These are phyloP conservation scores for Penicillium sp. DNA, from an alignment of 2,329 filamentous ascomycete species.

Conservation along the genomic window DNA sequence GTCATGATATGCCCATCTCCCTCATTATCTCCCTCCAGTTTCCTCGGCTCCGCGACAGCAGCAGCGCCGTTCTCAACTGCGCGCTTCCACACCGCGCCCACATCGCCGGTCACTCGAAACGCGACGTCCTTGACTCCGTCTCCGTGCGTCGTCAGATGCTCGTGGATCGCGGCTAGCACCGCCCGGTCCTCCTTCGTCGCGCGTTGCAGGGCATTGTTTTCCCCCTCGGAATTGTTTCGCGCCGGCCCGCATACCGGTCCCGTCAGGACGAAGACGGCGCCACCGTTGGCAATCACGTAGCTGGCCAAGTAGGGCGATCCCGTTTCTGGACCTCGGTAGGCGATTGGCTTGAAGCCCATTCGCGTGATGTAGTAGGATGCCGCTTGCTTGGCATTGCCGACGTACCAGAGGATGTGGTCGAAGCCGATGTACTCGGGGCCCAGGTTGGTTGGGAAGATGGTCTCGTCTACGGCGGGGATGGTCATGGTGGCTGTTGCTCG, in stretches of 20 bases:
- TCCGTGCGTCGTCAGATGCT: slow-evolving; percentile 78
- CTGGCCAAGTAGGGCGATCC: slow-evolving; percentile 76
- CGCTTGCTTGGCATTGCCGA: slow-evolving; percentile 90
- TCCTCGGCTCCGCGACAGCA: slow-evolving; percentile 63
- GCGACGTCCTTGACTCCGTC: slow-evolving; percentile 92
- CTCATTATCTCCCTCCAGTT: slow-evolving; percentile 50
- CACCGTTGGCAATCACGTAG: slow-evolving; percentile 76
- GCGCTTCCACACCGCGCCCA: slow-evolving; percentile 70
- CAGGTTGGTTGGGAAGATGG: slow-evolving; percentile 21
- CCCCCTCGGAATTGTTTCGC: slow-evolving; percentile 51
- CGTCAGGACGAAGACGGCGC: slow-evolving; percentile 79
- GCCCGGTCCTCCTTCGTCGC: slow-evolving; percentile 57
- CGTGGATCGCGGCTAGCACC: slow-evolving; percentile 71
- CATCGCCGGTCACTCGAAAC: slow-evolving; percentile 77
- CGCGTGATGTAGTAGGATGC: slow-evolving; percentile 81
- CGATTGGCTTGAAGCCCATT: slow-evolving; percentile 77
- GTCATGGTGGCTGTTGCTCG: slow-evolving; percentile 5
- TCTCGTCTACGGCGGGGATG: slow-evolving; percentile 5
- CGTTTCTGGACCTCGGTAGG: slow-evolving; percentile 83
- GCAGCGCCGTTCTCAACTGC: slow-evolving; percentile 69
- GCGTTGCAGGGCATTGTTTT: slow-evolving; percentile 50
- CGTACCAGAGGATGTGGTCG: slow-evolving; percentile 89
- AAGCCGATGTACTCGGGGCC: slow-evolving; percentile 57
- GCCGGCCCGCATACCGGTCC: slow-evolving; percentile 67
- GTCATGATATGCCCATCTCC: slow-evolving; percentile 58